Base-by-base conservation (phyloP, 306 rosid species). In the Parietaria judaica region DNA sequence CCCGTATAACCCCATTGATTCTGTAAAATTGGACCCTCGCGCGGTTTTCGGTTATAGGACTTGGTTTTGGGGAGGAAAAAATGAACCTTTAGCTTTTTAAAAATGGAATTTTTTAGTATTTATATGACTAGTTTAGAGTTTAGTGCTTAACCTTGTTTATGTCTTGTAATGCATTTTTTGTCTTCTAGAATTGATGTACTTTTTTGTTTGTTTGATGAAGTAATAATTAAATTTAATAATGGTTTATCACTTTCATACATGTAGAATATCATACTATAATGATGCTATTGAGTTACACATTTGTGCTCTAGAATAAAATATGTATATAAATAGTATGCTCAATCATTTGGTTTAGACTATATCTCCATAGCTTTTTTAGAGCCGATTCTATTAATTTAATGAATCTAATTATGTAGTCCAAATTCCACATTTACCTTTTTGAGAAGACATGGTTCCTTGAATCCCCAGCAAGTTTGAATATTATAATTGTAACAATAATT, bases 401-500 rank as follows among this genome's bases (percentile, higher is more conserved):
- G 39, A 34, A 11, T 14, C 36, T 37, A 38, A 59, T 39, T 12
- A 38, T 58, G 9, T 35, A 6, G 14, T 39, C 49, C 11, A 12
- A 14, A 3, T 58, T 58, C 36, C 43, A 36, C 43, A 36, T 38
- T 58, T 55, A 1, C 41, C 46, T 31, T 3, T 58, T 36, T 57
- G 61, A 31, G 46, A 63, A 55, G 56, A 52, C 3, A 61, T 14
- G 36, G 51, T 68, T 64, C 57, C 55, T 36, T 69, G 60, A 58
- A 44, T 60, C 8, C 11, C 13, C 11, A 8, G 13, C 77, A 51
- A 66, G 46, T 16, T 23, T 38, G 8, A 6, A 14, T 65, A 3
- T 4, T 49, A 54, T 34, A 15, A 58, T 66, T 34, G 44, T 15
- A 60, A 48, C 38, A 66, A 62, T 58, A 56, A 57, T 56, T 38